Conservation (phyloP, 2,329 filamentous ascomycete species). For the Decorospora gaudefroyi region DNA sequence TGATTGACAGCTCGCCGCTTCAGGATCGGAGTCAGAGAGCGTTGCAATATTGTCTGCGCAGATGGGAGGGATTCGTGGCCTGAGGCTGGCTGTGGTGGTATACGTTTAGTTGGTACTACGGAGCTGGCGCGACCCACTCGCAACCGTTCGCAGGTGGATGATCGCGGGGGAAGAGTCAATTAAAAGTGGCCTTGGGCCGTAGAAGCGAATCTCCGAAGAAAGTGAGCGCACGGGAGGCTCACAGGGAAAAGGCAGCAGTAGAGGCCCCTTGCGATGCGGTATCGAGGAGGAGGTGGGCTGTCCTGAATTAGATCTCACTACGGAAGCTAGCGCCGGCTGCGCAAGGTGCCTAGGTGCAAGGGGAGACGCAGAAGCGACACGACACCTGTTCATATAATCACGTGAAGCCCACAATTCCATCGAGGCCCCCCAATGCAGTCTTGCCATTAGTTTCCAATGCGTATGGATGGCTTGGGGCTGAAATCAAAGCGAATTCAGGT, state of each 20-base stretch:
- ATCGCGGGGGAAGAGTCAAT: conserved; percentile 14
- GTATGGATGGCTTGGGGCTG: too few relatives aligned
- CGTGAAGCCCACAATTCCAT: conserved; percentile 15
- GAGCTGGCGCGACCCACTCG: conserved; percentile 13
- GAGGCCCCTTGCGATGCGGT: conserved; percentile 30
- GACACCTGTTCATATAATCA: conserved; percentile 21
- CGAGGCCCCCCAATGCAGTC: not conserved
- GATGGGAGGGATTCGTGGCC: conserved; percentile 21
- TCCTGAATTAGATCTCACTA: conserved; percentile 35
- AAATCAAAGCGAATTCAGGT: too few relatives aligned
- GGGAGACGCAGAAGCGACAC: conserved; percentile 22
- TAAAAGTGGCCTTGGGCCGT: conserved; percentile 20
- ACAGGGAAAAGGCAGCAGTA: conserved; percentile 18
- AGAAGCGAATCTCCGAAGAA: conserved; percentile 16
- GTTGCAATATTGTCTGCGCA: conserved; percentile 6
- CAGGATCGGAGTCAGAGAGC: not conserved
- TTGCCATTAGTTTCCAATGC: not conserved
- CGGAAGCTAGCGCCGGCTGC: conserved; percentile 20
- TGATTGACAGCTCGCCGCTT: conserved; percentile 5
- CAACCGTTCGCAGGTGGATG: conserved; percentile 1
- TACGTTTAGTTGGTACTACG: conserved; percentile 20
- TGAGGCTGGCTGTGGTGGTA: conserved; percentile 16
- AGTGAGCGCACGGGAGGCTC: conserved; percentile 20
- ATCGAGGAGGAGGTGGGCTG: conserved; percentile 28
- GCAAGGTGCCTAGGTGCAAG: too few relatives aligned